Evolutionary conservation across 2,329 filamentous ascomycete genomes (phyloP).

Genomic region (Ampelomyces quisqualis): DNA sequence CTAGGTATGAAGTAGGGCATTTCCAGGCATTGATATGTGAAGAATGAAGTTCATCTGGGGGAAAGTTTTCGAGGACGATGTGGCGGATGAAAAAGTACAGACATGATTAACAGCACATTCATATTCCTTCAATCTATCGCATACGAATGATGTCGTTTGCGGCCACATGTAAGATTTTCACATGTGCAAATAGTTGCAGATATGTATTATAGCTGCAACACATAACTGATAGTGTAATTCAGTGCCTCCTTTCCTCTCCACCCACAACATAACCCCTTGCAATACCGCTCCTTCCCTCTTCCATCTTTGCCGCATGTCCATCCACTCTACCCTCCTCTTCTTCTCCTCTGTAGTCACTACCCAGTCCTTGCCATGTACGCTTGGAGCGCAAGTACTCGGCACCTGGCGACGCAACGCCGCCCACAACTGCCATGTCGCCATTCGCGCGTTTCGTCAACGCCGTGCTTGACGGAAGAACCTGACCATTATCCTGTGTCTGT

Average conservation of each 20-base stretch:
- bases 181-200: too few relatives aligned
- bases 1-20: constrained; percentile 18
- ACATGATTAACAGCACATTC: background rate
- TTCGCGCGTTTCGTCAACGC: constrained; percentile 65
- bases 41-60: background rate
- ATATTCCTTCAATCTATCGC: background rate
- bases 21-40: background rate
- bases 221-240: background rate
- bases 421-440: constrained; percentile 76
- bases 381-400: constrained; percentile 82
- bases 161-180: too few relatives aligned
- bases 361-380: constrained; percentile 87
- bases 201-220: background rate
- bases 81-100: constrained; percentile 4
- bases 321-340: constrained; percentile 57
- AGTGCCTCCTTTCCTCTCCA: constrained; percentile 44
- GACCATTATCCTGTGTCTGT: constrained; percentile 3
- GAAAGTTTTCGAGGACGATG: background rate
- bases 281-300: constrained; percentile 83
- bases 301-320: constrained; percentile 64
- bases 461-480: constrained; percentile 38
- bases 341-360: constrained; percentile 73
- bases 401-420: constrained; percentile 84
- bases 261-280: constrained; percentile 85
- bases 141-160: background rate